phyloP scores from a whole-genome alignment of 169 alveolate species.

The Babesia gibsoni region DNA sequence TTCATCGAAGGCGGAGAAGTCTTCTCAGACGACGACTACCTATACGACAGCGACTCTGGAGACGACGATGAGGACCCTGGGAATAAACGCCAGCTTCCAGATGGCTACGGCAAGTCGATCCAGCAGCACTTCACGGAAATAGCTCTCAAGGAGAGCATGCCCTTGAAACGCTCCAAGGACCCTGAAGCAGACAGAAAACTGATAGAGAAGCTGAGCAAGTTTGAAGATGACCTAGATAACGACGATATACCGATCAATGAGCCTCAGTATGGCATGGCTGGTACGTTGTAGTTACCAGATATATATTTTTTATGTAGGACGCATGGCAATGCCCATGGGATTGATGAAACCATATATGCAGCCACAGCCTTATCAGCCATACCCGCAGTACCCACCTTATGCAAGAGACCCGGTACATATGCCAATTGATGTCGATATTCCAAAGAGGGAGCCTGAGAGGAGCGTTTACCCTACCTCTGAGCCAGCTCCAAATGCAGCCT shows the following conservation, averaged over 20 bases:
- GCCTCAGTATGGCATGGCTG: neutral
- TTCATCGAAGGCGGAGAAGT: conserved; percentile 62
- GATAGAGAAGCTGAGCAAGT: conserved; percentile 46
- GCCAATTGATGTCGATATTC: neutral
- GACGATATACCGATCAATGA: conserved; percentile 6
- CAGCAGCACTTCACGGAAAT: conserved; percentile 63
- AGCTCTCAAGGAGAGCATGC: conserved; percentile 48
- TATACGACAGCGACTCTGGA: conserved; percentile 32
- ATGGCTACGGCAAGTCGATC: conserved; percentile 50
- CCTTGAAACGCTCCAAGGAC: conserved; percentile 42
- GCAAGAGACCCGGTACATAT: neutral
- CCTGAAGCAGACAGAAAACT: conserved; percentile 34
- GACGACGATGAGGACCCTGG: conserved; percentile 13
- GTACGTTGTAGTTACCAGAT: neutral
- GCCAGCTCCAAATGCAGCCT: neutral
- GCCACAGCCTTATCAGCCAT: neutral
- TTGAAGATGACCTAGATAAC: conserved; percentile 62
- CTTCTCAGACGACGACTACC: conserved; percentile 44
- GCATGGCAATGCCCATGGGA: neutral
- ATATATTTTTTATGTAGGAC: neutral
- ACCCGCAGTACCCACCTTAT: conserved; percentile 7
- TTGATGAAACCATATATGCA: neutral
- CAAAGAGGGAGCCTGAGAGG: neutral
- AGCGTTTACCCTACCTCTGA: neutral
- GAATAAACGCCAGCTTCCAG: conserved; percentile 13